Base-by-base conservation (phyloP, 1,284 basidiomycete species). In the Ganoderma sp. region DNA sequence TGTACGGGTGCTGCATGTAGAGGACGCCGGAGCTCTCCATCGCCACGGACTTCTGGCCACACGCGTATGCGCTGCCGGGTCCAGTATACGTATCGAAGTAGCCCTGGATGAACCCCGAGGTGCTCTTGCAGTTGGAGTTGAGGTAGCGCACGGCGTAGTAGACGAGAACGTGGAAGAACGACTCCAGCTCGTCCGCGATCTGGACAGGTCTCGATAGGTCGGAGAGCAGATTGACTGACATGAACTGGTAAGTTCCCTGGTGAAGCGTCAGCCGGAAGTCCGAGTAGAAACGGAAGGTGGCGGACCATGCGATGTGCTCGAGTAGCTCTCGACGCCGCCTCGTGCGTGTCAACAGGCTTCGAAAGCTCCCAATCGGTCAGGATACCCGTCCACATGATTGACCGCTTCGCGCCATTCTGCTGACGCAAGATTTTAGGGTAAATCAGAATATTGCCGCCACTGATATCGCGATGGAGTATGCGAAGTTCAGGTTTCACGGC, bases 161-260 rank as follows among this genome's bases (percentile, higher is more conserved):
- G 39, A 69, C 57, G 19, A 69, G 61, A 0, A 66, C 65, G 52
- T 69, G 65, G 52, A 66, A 66, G 63, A 69, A 66, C 6, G 65
- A 66, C 39, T 69, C 68, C 7, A 69, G 65, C 17, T 66, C 63
- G 19, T 69, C 65, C 4, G 61, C 39, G 3, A 61, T 42, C 2
- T 4, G 10, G 22, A 57, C 50, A 0, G 58, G 57, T 5, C 10
- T 22, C 0, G 10, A 19, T 8, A 19, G 22, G 14, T 34, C 15
- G 5, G 8, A 32, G 12, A 34, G 28, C 1, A 70, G 50, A 15
- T 43, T 25, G 1, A 63, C 63, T 4, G 54, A 64, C 64, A 65
- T 62, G 39, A 65, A 68, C 22, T 64, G 61, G 52, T 62, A 56
- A 5, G 64, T 69, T 5, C 67, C 67, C 67, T 69, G 17, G 41